Percentiles rank a stretch among this genome's conserved stretches.
Evolutionary conservation across 768 basidiomycete genomes (phyloP).

Genomic region (Russula sp.): DNA sequence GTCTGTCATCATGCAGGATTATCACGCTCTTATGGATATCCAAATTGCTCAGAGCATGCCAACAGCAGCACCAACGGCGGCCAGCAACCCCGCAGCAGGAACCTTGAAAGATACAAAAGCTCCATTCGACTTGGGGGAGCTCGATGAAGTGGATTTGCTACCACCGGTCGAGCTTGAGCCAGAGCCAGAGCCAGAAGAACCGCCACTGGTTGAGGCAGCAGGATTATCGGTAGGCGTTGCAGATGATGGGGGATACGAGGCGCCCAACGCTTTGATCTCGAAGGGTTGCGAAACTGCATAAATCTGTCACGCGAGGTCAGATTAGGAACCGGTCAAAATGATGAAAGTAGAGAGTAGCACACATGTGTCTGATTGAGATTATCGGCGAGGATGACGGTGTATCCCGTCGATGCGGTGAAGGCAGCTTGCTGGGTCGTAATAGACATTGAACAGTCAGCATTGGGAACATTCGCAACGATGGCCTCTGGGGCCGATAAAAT

Average conservation of each 20-base stretch:
- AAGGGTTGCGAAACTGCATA: constrained; percentile 50
- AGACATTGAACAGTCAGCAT: constrained; percentile 51
- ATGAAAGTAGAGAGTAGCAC: constrained; percentile 25
- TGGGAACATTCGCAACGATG: constrained; percentile 43
- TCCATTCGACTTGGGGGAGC: not conserved
- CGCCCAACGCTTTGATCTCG: constrained; percentile 50
- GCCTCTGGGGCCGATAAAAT: constrained; percentile 38
- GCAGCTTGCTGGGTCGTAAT: constrained; percentile 41
- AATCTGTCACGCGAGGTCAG: constrained; percentile 34
- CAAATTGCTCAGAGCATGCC: constrained; percentile 16
- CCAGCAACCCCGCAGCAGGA: constrained; percentile 16
- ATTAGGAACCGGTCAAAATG: not conserved
- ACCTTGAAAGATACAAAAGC: constrained; percentile 9
- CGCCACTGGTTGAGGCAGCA: constrained; percentile 4
- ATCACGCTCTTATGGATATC: not conserved
- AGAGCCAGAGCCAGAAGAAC: not conserved
- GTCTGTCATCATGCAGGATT: not conserved
- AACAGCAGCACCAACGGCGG: constrained; percentile 16
- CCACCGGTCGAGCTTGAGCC: not conserved
- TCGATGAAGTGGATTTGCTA: constrained; percentile 1
- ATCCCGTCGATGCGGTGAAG: constrained; percentile 38
- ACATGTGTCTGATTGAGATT: constrained; percentile 46
- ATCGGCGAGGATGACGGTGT: constrained; percentile 45
- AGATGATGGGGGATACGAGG: constrained; percentile 42
- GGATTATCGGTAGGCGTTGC: constrained; percentile 28